Base-by-base conservation (phyloP, 805 yeast genomes). In the Yarrowia sp. region DNA sequence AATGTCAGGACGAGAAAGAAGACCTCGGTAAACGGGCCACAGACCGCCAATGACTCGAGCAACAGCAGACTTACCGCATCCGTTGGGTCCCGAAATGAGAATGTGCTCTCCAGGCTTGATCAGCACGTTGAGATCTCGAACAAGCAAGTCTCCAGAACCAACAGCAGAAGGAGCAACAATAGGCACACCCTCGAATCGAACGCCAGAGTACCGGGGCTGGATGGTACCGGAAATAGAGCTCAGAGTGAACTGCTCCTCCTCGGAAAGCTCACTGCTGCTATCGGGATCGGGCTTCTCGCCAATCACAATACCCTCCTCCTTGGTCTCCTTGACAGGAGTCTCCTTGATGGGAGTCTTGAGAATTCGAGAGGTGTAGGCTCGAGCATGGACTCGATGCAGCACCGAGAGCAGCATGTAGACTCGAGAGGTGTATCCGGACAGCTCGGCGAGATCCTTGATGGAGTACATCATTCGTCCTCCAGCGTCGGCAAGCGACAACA, bases 401-500 rank as follows among this genome's bases (percentile, higher is more conserved):
- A 87, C 87, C n/a, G 89, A 82, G 68, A 93, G 80, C 65, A 93
- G 81, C 19, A 86, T 85, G 79, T 91, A 93, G 4, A 93, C 89
- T 72, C 97, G 81, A 73, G 91, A 94, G 0, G 97, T 91, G 76
- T 90, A 89, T 12, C 98, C 97, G 0, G 97, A 90, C 68, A 93
- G 83, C 77, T 89, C 93, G n/a, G 95, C 89, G 26, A 93, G 84
- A 78, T 92, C 97, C 77, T 93, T 93, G 72, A 92, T 90, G 1
- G 98, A 92, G 78, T 91, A 92, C 97, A 93, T 92, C 79, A 93
- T 84, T 72, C 97, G 83, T 14, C 96, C 89, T 5, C 98, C 98
- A 0, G 98, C 97, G 79, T 93, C 98, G 5, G 97, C 97, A 76
- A 93, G 83, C 3, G 95, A 89, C 72, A 93, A 83, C 90, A 93